Conservation (phyloP, 2,329 filamentous ascomycete genomes). For the Pseudovirgaria hyperparasitica region DNA sequence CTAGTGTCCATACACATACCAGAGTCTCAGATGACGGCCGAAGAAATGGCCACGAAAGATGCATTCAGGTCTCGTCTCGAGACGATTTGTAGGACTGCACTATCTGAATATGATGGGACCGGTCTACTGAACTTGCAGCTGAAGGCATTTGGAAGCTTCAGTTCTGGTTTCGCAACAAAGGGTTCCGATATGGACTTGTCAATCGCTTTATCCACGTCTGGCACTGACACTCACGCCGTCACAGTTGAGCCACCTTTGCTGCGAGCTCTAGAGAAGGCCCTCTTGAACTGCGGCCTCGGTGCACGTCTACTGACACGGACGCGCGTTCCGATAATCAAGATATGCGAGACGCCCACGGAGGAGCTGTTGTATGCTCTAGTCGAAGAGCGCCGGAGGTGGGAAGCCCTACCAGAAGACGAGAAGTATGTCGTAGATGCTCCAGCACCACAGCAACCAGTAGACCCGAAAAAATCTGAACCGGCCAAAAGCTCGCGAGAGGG, state of each 20-base stretch:
- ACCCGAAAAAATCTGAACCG: conserved; percentile 1
- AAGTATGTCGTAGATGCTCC: conserved; percentile 20
- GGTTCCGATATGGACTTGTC: conserved; percentile 87
- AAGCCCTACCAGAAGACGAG: conserved; percentile 38
- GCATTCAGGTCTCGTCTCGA: conserved; percentile 54
- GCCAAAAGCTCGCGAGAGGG: conserved; percentile 5
- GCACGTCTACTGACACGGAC: conserved; percentile 67
- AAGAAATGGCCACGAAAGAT: conserved; percentile 60
- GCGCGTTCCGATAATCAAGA: conserved; percentile 75
- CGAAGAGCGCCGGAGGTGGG: conserved; percentile 59
- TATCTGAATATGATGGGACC: conserved; percentile 39
- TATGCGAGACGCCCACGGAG: conserved; percentile 58
- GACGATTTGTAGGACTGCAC: conserved; percentile 46
- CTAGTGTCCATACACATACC: conserved; percentile 37
- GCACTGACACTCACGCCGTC: conserved; percentile 30
- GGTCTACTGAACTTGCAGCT: conserved; percentile 45
- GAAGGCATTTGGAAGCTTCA: conserved; percentile 69
- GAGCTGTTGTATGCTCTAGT: conserved; percentile 48
- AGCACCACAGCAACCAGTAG: conserved; percentile 7
- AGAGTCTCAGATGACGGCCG: conserved; percentile 47
- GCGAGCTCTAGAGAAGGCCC: conserved; percentile 61
- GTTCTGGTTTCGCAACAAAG: conserved; percentile 74
- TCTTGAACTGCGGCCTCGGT: conserved; percentile 60
- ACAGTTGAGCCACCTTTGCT: conserved; percentile 50
- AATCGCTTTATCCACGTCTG: conserved; percentile 30